Evolutionary conservation across 345 rosid genomes (phyloP), one percentile per base, ranked within the genome.

Genomic region (Aquilaria yunnanensis): DNA sequence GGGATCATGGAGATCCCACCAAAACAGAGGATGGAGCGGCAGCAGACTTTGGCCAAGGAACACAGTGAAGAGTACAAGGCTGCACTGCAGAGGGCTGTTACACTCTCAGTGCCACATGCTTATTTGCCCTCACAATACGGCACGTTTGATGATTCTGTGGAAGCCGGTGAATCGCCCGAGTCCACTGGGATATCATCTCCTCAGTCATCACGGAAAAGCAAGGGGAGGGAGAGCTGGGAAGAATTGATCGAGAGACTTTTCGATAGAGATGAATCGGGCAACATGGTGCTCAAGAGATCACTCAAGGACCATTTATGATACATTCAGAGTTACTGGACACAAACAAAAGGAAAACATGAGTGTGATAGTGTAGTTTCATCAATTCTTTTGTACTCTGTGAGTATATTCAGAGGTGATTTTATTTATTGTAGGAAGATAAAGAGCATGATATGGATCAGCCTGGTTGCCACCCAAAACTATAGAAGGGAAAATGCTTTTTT

Each of bases 11-110:
- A 80, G 79, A 83, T 81, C 48, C 97, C 97, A 0, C 83, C 69
- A 48, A 80, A 83, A 76, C 99, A 90, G 70, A 82, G 72, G 69
- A 94, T 90, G 96, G 96, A 94, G 78, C 79, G 91, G 54, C 96
- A 88, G 70, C 75, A 90, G 71, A 82, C 90, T 9, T 41, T 86
- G 63, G 90, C 73, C 2, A 80, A 78, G 70, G 97, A 92, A 50
- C 96, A 89, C 65, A 73, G 48, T 0, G 68, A 84, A 65, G 97
- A 93, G 78, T 69, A 93, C 75, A 81, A 67, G 75, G 97, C 92
- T n/a, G 99, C 96, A 1, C 61, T 88, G 56, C 80, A 85, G 64
- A 88, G 96, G 70, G 97, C 95, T 30, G 98, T 80, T 47, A 81
- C 90, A 0, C 72, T 90, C 45, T 72, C 77, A 14, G 95, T 90